phyloP scores from a whole-genome alignment of 495 filamentous ascomycete species.

The Tuber indicum region DNA sequence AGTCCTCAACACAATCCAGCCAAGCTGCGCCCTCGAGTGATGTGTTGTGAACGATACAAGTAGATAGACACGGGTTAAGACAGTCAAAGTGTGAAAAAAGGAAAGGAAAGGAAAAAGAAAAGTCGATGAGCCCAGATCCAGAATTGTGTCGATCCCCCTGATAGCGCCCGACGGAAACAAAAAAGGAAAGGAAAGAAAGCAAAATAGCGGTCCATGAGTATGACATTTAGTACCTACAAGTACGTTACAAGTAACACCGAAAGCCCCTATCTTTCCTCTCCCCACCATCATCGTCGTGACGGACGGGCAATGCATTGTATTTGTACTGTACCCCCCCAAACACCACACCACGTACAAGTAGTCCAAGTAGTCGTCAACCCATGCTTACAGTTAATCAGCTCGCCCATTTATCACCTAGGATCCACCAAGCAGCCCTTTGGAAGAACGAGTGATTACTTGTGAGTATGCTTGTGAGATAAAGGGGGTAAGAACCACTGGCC shows the following conservation, averaged over 20 bases:
- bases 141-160: not conserved
- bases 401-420: too few relatives aligned
- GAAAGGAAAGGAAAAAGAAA: not conserved
- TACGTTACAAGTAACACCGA: too few relatives aligned
- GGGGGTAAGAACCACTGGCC: too few relatives aligned
- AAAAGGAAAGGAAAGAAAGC: not conserved
- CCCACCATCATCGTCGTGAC: not conserved
- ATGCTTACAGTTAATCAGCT: not conserved
- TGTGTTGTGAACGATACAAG: not conserved
- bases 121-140: not conserved
- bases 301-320: not conserved
- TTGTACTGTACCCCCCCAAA: too few relatives aligned
- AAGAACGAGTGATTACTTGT: not conserved
- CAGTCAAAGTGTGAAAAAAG: not conserved
- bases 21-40: not conserved
- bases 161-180: not conserved
- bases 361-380: not conserved
- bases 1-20: too few relatives aligned
- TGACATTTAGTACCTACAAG: too few relatives aligned
- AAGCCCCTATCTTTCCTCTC: not conserved
- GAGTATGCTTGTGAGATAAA: not conserved
- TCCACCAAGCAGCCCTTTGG: too few relatives aligned
- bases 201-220: too few relatives aligned
- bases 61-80: not conserved
- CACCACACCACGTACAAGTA: not conserved